phyloP scores from a whole-genome alignment of 2,329 filamentous ascomycete genomes.

The Xylariaceae sp. region DNA sequence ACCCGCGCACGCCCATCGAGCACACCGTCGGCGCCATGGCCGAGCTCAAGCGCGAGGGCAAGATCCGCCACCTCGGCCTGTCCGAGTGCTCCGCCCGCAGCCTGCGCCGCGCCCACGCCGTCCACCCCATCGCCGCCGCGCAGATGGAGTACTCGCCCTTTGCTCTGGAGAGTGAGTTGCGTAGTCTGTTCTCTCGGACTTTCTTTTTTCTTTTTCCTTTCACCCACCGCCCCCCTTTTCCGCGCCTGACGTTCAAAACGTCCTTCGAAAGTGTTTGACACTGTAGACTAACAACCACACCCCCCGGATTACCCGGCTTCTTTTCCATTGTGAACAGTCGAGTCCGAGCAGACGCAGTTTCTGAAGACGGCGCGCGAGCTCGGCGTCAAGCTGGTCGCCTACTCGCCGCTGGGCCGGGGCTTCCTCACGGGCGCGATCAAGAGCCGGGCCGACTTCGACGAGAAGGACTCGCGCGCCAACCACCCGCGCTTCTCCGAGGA shows the following conservation, averaged over 20 bases:
- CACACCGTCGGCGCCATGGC: constrained; percentile 41
- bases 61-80: constrained; percentile 44
- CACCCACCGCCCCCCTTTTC: too few species aligned
- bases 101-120: constrained; percentile 37
- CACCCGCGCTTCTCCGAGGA: constrained; percentile 36
- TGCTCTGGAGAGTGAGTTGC: constrained; percentile 51
- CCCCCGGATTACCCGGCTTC: too few species aligned
- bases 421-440: constrained; percentile 41
- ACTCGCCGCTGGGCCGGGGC: constrained; percentile 49
- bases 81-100: constrained; percentile 38
- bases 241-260: background rate
- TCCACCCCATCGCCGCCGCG: constrained; percentile 40
- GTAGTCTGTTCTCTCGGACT: too few species aligned
- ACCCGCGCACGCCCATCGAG: constrained; percentile 35
- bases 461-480: constrained; percentile 29
- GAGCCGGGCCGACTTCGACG: constrained; percentile 34
- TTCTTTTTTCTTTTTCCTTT: too few species aligned
- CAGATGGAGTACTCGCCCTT: constrained; percentile 48
- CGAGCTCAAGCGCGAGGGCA: constrained; percentile 39
- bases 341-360: constrained; percentile 29
- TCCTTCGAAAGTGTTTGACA: background rate
- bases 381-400: constrained; percentile 45
- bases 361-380: constrained; percentile 45
- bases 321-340: too few species aligned
- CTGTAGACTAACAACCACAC: background rate